Conservation (phyloP, 1,139 yeast genomes). For the Hansenula sp. region DNA sequence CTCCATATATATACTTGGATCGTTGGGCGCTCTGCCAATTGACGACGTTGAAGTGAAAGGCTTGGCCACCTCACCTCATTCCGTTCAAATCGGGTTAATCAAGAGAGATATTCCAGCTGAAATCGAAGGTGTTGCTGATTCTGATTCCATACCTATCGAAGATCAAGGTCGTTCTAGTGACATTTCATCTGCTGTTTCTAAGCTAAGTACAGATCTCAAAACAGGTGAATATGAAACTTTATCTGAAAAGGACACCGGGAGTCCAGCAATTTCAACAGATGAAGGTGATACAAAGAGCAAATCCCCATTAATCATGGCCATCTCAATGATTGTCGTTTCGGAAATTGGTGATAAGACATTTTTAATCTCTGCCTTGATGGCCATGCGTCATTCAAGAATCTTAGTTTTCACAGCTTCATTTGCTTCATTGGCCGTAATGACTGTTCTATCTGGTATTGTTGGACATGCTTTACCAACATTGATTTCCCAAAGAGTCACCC, state of each 20-base stretch:
- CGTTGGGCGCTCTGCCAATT: not conserved
- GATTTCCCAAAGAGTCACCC: conserved; percentile 76
- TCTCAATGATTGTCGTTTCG: conserved; percentile 85
- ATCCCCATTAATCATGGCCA: conserved; percentile 57
- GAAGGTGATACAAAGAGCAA: conserved; percentile 4
- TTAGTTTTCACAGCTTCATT: conserved; percentile 88
- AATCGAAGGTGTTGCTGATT: conserved; percentile 11
- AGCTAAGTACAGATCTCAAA: too few species aligned
- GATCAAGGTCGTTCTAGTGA: conserved; percentile 3
- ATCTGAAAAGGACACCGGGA: too few species aligned
- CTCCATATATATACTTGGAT: not conserved
- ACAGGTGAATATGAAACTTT: too few species aligned
- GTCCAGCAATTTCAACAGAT: not conserved
- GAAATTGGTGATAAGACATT: conserved; percentile 98
- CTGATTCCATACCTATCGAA: conserved; percentile 15
- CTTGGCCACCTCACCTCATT: conserved; percentile 3
- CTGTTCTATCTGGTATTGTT: conserved; percentile 81
- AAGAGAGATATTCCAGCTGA: conserved; percentile 18
- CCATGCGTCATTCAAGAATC: conserved; percentile 84
- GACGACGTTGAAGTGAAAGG: not conserved
- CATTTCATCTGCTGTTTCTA: not conserved
- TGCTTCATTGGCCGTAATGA: conserved; percentile 85
- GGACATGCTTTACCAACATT: conserved; percentile 90
- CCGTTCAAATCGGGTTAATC: not conserved
- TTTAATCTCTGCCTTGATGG: conserved; percentile 95